These are phyloP conservation scores for Halophytophthora polymorphica DNA, from an alignment of 352 stramenopile species.

Conservation along the genomic window DNA sequence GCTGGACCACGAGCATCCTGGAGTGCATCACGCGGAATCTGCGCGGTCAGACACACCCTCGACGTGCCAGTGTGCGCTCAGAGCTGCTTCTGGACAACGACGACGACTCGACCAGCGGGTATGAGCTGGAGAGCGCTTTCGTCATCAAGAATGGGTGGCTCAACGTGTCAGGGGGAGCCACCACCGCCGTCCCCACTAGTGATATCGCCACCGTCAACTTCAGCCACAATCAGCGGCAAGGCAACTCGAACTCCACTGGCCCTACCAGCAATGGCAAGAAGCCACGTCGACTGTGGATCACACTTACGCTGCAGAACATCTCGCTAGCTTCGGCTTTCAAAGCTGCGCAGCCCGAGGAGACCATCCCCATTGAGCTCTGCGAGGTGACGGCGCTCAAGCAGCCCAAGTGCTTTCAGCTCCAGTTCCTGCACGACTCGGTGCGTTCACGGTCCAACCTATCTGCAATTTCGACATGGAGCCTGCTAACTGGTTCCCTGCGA, in stretches of 20 bases:
- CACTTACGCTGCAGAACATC: constrained; percentile 72
- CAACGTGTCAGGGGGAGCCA: constrained; percentile 50
- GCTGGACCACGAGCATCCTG: constrained; percentile 63
- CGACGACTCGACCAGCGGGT: constrained; percentile 55
- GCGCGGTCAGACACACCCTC: constrained; percentile 39
- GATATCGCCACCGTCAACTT: constrained; percentile 3
- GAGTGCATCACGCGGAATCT: constrained; percentile 63
- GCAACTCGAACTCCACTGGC: constrained; percentile 6
- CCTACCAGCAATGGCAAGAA: constrained; percentile 26
- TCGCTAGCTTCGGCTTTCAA: constrained; percentile 70
- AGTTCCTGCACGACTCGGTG: constrained; percentile 32
- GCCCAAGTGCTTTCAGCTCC: constrained; percentile 51
- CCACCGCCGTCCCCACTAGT: constrained; percentile 11
- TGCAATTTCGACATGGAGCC: constrained; percentile 11
- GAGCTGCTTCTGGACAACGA: constrained; percentile 67
- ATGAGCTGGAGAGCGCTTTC: constrained; percentile 63
- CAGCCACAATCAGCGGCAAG: too few relatives aligned
- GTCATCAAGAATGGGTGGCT: constrained; percentile 88
- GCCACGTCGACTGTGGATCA: constrained; percentile 66
- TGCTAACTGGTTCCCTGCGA: constrained; percentile 5
- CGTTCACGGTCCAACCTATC: background rate
- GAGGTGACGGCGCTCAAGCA: constrained; percentile 49
- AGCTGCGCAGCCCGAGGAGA: constrained; percentile 56
- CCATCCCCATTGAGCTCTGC: constrained; percentile 59
- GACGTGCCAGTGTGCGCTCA: constrained; percentile 55